Conservation (phyloP, 106 monocot genomes). For the Triglochin maritima region DNA sequence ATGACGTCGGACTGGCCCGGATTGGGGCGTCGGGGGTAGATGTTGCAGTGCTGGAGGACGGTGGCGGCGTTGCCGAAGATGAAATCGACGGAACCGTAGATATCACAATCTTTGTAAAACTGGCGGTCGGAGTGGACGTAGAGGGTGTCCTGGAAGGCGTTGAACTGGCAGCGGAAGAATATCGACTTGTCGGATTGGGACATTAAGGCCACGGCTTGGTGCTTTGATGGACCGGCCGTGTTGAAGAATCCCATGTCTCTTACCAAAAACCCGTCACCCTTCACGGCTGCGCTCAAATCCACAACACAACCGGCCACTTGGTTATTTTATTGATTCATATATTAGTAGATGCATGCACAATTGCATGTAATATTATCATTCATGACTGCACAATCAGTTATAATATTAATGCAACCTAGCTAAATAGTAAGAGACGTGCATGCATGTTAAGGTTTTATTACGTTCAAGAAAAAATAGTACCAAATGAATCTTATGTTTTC, state of each 20-base stretch:
- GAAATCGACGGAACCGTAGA: slow-evolving; percentile 21
- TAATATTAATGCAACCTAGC: no score
- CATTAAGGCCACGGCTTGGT: slow-evolving; percentile 12
- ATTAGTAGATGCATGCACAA: no score
- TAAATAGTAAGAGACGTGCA: neutral
- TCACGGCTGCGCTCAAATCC: neutral
- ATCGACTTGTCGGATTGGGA: slow-evolving; percentile 7
- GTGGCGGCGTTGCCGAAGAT: slow-evolving; percentile 18
- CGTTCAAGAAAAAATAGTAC: no score
- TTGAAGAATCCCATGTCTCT: slow-evolving; percentile 13
- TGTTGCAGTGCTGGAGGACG: slow-evolving; percentile 12
- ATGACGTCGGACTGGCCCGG: neutral
- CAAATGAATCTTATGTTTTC: no score
- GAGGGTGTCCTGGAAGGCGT: slow-evolving; percentile 16
- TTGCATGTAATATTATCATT: no score
- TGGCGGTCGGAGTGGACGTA: slow-evolving; percentile 13
- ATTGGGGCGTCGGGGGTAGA: slow-evolving; percentile 3
- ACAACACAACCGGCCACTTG: no score
- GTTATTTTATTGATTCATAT: no score
- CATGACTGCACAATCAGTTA: no score
- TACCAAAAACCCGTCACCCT: slow-evolving; percentile 9
- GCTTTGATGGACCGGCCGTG: slow-evolving; percentile 14
- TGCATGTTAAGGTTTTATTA: no score
- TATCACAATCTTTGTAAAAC: slow-evolving; percentile 8
- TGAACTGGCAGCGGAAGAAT: slow-evolving; percentile 1